Evolutionary conservation across 441 rosid genomes (phyloP), one percentile per base, ranked within the genome.

Genomic region (Syzygium syzygioides): DNA sequence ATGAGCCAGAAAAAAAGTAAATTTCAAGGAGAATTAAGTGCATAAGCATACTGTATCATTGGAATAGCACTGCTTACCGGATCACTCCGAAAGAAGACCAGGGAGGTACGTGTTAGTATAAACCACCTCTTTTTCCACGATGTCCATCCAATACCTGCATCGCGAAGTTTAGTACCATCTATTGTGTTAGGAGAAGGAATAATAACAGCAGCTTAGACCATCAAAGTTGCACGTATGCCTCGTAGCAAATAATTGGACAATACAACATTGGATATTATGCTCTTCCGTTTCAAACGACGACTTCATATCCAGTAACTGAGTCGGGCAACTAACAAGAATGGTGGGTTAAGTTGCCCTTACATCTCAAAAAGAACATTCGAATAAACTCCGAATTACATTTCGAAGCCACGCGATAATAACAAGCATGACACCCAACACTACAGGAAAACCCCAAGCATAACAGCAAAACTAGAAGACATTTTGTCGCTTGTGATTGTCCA

Each of bases 81-180:
- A 95, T 98, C 99, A 89, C 97, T 97, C 90, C 99, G 94, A 92
- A 98, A 98, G 95, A 98, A 98, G 93, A 98, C 99, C 86, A 98
- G 92, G 52, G 99, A 98, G 41, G 97, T 98, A 85, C 95, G 95
- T 18, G 99, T 97, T 89, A 98, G 92, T 89, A 98, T 97, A 91
- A 98, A 98, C 99, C 99, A 98, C 87, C 99, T 92, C 92, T 97
- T 98, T 94, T 98, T 98, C 99, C 99, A 98, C 23, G 99, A 93
- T 85, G 99, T 96, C 99, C 99, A 98, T 64, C 99, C 99, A 91
- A 98, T 95, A 91, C 99, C 99, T 98, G 89, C 85, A 66, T 56
- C 55, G 56, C 30, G 66, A 45, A 85, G 64, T 85, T 53, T 17
- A 55, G 86, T 45, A 53, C 60, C 59, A 23, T 76, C 83, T 76